These are phyloP conservation scores for Aspergillus luchuensis DNA, from an alignment of 2,329 filamentous ascomycete species.

Conservation along the genomic window DNA sequence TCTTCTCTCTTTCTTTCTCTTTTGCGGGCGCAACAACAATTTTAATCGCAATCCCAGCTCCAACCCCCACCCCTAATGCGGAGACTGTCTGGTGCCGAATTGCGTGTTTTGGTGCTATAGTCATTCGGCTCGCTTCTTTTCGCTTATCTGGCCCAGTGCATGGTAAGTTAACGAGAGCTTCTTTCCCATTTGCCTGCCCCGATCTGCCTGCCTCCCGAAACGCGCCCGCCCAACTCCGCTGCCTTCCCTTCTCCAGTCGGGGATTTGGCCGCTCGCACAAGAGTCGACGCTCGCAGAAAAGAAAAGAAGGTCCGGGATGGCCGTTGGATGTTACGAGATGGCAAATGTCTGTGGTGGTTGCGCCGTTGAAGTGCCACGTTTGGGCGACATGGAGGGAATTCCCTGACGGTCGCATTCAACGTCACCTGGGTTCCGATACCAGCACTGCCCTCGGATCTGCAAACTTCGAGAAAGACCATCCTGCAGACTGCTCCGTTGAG, in stretches of 20 bases:
- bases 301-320: neutral
- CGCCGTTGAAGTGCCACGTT: slow-evolving; percentile 15
- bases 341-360: slow-evolving; percentile 3
- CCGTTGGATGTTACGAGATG: slow-evolving; percentile 3
- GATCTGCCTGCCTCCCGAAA: slow-evolving; percentile 16
- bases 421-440: neutral
- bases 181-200: slow-evolving; percentile 21
- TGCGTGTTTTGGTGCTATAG: slow-evolving; percentile 29
- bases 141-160: slow-evolving; percentile 26
- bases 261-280: neutral
- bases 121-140: slow-evolving; percentile 30
- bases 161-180: slow-evolving; percentile 28
- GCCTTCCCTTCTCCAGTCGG: neutral
- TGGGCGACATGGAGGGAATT: slow-evolving; percentile 4
- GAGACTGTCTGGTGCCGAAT: slow-evolving; percentile 22
- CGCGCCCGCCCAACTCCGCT: slow-evolving; percentile 1
- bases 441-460: neutral
- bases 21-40: slow-evolving; percentile 25
- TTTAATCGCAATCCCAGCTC: slow-evolving; percentile 20
- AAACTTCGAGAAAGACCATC: neutral
- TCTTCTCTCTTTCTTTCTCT: slow-evolving; percentile 21
- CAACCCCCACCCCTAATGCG: slow-evolving; percentile 19
- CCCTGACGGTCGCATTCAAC: slow-evolving; percentile 21
- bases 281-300: neutral
- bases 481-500: neutral